Evolutionary conservation across 257 asterid species (phyloP).

Genomic region (Solanum virginianum): DNA sequence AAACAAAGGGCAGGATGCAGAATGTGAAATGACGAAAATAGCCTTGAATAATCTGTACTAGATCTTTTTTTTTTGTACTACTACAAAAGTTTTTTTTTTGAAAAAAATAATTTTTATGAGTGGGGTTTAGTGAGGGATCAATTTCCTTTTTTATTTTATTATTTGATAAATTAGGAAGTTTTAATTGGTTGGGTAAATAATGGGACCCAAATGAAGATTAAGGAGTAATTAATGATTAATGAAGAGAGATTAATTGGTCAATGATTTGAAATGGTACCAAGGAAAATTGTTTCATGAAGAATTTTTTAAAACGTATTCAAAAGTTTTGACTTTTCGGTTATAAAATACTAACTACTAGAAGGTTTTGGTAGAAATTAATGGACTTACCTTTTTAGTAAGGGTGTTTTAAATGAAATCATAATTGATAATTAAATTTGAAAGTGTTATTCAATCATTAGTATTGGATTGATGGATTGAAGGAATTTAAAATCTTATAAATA

Average conservation of each 20-base stretch:
- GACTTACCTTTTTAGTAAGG: neutral
- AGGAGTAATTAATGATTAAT: neutral
- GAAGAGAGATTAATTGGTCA: neutral
- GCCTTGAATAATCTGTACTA: slow-evolving; percentile 20
- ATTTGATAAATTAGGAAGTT: neutral
- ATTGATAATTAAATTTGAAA: too few relatives aligned
- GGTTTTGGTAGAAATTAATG: neutral
- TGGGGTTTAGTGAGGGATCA: neutral
- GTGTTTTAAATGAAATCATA: too few relatives aligned
- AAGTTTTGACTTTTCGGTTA: neutral
- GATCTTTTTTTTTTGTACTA: slow-evolving; percentile 10
- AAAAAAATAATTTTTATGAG: too few relatives aligned
- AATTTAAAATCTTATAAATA: too few relatives aligned
- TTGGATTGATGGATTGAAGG: too few relatives aligned
- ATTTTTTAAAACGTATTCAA: neutral
- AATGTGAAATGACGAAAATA: slow-evolving; percentile 3
- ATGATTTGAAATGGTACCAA: neutral
- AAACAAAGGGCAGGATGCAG: slow-evolving; percentile 2
- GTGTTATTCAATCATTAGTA: too few relatives aligned
- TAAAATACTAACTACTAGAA: neutral
- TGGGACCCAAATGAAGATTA: neutral
- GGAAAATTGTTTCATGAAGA: neutral
- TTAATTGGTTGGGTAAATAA: neutral
- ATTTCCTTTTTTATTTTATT: neutral
- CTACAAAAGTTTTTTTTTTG: slow-evolving; percentile 4